Evolutionary conservation across 129 eudicot genomes (phyloP).

Genomic region (Pittosporum tobira): DNA sequence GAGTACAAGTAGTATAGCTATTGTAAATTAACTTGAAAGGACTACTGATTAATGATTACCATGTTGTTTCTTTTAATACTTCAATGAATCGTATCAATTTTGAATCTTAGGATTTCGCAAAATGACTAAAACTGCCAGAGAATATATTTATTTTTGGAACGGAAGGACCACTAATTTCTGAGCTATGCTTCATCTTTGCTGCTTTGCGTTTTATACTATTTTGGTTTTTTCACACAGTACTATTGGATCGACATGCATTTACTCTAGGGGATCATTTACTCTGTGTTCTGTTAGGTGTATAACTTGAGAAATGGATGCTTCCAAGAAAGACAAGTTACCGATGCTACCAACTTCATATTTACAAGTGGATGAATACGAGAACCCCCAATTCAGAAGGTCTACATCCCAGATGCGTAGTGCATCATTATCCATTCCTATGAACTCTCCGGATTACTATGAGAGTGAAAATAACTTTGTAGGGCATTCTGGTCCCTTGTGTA

Average conservation of each 20-base stretch:
- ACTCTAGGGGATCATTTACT: neutral
- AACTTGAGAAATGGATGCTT: constrained; percentile 41
- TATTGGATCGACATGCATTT: neutral
- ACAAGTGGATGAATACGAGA: constrained; percentile 25
- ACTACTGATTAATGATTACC: too few species aligned
- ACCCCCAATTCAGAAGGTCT: constrained; percentile 22
- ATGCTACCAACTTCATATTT: constrained; percentile 28
- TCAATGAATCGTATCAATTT: too few species aligned
- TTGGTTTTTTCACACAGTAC: too few species aligned
- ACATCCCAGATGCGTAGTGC: constrained; percentile 43
- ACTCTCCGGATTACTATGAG: constrained; percentile 25
- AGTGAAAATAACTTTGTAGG: constrained; percentile 20
- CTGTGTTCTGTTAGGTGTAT: constrained; percentile 25
- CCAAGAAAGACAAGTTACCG: constrained; percentile 48
- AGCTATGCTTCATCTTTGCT: too few species aligned
- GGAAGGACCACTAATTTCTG: too few species aligned
- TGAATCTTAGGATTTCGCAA: too few species aligned
- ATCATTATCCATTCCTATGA: constrained; percentile 51
- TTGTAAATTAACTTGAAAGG: too few species aligned
- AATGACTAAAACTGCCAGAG: too few species aligned
- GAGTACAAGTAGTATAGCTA: too few species aligned
- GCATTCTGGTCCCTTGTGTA: constrained; percentile 42
- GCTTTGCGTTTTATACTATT: too few species aligned
- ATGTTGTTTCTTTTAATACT: too few species aligned
- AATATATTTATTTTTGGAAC: too few species aligned